Evolutionary conservation across 2,329 filamentous ascomycete genomes (phyloP).

Genomic region (Sporothrix phasma): DNA sequence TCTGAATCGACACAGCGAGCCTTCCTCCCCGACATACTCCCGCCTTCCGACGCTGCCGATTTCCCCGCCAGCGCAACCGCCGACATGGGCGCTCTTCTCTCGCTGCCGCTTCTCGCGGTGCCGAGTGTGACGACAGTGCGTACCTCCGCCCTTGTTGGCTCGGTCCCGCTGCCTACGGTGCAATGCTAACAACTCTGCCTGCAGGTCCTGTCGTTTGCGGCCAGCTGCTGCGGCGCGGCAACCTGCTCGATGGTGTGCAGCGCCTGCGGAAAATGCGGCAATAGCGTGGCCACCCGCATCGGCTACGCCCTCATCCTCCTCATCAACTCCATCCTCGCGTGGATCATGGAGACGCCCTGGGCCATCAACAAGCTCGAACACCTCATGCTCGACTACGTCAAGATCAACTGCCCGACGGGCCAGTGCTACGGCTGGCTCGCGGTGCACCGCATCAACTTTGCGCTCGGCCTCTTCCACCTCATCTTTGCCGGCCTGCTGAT

Average conservation of each 20-base stretch:
- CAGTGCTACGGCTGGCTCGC: slow-evolving; percentile 93
- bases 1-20: neutral
- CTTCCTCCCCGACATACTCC: neutral
- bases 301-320: slow-evolving; percentile 91
- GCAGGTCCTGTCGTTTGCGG: slow-evolving; percentile 33
- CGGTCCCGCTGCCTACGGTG: neutral
- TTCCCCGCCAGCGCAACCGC: neutral
- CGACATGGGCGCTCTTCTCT: slow-evolving; percentile 82
- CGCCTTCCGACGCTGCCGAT: neutral
- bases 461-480: slow-evolving; percentile 86
- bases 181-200: neutral
- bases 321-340: slow-evolving; percentile 91
- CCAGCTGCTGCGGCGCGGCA: slow-evolving; percentile 91
- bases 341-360: slow-evolving; percentile 99
- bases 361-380: slow-evolving; percentile 92
- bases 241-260: slow-evolving; percentile 95
- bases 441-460: slow-evolving; percentile 96
- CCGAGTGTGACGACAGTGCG: slow-evolving; percentile 79
- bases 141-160: slow-evolving; percentile 19
- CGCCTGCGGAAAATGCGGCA: slow-evolving; percentile 92
- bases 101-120: slow-evolving; percentile 77
- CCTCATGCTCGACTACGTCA: slow-evolving; percentile 89
- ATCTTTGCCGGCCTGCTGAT: slow-evolving; percentile 75
- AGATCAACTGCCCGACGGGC: slow-evolving; percentile 82
- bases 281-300: slow-evolving; percentile 94